Evolutionary conservation across 164 flowering plant species (phyloP).

Genomic region (Vitis rotundifolia): DNA sequence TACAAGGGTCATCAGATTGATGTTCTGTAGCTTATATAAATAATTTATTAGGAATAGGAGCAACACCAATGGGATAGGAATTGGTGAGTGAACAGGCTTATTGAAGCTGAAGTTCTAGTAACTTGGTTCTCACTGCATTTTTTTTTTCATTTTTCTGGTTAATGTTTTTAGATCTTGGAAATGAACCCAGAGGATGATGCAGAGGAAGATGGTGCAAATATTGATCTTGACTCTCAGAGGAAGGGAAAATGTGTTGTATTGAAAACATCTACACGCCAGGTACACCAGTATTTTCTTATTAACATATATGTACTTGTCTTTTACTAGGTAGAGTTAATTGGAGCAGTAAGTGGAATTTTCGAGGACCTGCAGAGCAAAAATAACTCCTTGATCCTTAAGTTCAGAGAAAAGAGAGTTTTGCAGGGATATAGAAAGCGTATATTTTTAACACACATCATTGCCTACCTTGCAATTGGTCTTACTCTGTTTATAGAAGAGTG

Average conservation of each 20-base stretch:
- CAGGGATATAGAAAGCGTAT: too few species aligned
- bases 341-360: neutral
- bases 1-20: too few species aligned
- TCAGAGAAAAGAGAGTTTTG: too few species aligned
- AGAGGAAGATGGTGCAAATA: conserved; percentile 97
- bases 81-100: too few species aligned
- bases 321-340: neutral
- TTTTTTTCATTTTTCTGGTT: neutral
- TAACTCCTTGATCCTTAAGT: too few species aligned
- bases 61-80: too few species aligned
- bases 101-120: neutral
- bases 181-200: conserved; percentile 98
- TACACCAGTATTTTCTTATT: conserved; percentile 17
- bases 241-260: conserved; percentile 95
- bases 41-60: too few species aligned
- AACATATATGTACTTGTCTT: neutral
- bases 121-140: neutral
- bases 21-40: too few species aligned
- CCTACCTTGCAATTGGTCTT: too few species aligned
- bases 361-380: too few species aligned
- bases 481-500: too few species aligned
- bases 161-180: conserved; percentile 68
- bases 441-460: too few species aligned
- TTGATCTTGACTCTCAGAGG: conserved; percentile 94
- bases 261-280: conserved; percentile 95